Conservation (phyloP, 140 eudicot genomes). For the Ambrosia hybrid region DNA sequence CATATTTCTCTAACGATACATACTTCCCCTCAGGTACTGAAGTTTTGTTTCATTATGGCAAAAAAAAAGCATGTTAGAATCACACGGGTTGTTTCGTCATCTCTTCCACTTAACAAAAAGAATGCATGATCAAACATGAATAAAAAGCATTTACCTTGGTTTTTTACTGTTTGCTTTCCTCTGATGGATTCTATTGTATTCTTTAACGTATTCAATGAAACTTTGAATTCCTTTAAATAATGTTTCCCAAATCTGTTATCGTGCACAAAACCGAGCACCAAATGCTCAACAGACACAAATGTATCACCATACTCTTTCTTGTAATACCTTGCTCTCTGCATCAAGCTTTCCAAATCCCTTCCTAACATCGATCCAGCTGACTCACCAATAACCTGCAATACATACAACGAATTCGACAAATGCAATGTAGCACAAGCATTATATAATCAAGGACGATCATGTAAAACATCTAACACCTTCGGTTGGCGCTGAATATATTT, state of each 20-base stretch:
- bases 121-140: slow-evolving; percentile 9
- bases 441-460: not conserved
- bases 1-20: slow-evolving; percentile 90
- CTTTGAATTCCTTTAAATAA: slow-evolving; percentile 67
- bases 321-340: slow-evolving; percentile 81
- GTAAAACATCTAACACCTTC: slow-evolving; percentile 45
- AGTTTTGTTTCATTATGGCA: not conserved
- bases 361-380: slow-evolving; percentile 94
- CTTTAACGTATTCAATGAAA: slow-evolving; percentile 59
- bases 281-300: slow-evolving; percentile 95
- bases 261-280: slow-evolving; percentile 80
- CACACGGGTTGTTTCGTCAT: not conserved
- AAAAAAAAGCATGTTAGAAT: not conserved
- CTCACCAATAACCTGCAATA: slow-evolving; percentile 79
- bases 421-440: not conserved
- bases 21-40: slow-evolving; percentile 95
- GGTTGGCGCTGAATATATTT: slow-evolving; percentile 89
- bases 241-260: slow-evolving; percentile 92
- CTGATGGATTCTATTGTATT: slow-evolving; percentile 80
- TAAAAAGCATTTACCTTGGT: slow-evolving; percentile 58
- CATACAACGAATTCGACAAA: not conserved
- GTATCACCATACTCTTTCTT: slow-evolving; percentile 91
- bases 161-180: slow-evolving; percentile 88
- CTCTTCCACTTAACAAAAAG: not conserved
- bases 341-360: slow-evolving; percentile 78